Conservation (phyloP, 176 grass and related monocot genomes). For the Carex scoparia region DNA sequence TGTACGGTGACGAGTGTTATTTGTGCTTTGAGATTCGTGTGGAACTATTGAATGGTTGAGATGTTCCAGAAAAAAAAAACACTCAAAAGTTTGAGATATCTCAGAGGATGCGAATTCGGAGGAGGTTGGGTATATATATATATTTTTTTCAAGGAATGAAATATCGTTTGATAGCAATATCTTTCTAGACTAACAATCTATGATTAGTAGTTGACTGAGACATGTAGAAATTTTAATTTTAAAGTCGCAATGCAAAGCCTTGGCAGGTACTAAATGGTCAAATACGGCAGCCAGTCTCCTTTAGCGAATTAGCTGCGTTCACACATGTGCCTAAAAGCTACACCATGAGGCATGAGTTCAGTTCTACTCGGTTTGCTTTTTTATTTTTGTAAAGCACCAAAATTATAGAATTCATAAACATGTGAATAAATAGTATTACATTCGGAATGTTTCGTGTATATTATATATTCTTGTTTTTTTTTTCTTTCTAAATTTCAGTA, state of each 20-base stretch:
- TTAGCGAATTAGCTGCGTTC: background rate
- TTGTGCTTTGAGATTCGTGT: no score
- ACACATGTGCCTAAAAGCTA: background rate
- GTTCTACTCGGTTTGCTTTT: background rate
- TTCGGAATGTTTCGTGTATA: background rate
- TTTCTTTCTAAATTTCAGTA: no score
- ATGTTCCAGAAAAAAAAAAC: no score
- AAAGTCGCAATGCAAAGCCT: background rate
- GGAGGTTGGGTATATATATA: no score
- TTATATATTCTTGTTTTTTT: no score
- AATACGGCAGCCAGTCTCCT: background rate
- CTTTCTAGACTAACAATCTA: background rate
- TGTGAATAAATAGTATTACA: background rate
- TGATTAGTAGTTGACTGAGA: slow-evolving; percentile 17
- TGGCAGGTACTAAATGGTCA: background rate
- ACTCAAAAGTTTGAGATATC: no score
- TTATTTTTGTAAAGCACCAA: background rate
- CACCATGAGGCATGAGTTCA: background rate
- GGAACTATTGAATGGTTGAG: no score
- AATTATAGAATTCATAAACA: background rate
- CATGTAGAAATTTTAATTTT: background rate
- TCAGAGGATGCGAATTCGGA: no score
- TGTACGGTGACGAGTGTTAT: no score
- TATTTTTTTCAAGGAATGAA: background rate
- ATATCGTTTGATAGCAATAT: background rate